phyloP scores from a whole-genome alignment of 257 asterid genomes.

The Lycium ferocissimum region DNA sequence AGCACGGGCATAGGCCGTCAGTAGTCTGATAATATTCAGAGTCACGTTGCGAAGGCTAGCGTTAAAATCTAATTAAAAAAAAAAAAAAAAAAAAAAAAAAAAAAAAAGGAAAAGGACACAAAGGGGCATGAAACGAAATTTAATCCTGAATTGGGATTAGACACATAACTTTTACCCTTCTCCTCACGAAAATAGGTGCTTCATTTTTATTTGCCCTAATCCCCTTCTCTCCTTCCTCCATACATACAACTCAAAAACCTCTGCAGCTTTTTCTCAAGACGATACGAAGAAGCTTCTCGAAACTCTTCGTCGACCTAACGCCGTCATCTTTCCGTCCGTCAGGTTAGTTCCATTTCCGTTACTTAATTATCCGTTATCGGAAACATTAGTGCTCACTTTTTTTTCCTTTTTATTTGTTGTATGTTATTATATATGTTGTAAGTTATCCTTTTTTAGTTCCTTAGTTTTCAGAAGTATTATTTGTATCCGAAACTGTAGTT shows the following conservation, averaged over 20 bases:
- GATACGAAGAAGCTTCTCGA: neutral
- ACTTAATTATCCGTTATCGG: neutral
- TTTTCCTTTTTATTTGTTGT: neutral
- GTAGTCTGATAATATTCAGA: too few relatives aligned
- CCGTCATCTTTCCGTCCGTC: neutral
- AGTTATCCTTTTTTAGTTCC: neutral
- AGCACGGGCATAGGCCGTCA: too few relatives aligned
- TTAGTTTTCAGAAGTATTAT: neutral
- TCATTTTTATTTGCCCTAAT: conserved; percentile 26
- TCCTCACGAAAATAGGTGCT: neutral
- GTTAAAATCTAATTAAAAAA: too few relatives aligned
- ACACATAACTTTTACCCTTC: too few relatives aligned
- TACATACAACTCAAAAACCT: neutral
- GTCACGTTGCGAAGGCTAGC: too few relatives aligned
- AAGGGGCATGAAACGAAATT: too few relatives aligned
- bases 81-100: too few relatives aligned
- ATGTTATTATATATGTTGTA: neutral
- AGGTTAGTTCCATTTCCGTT: conserved; percentile 12
- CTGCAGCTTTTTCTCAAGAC: neutral
- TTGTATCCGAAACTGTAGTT: neutral
- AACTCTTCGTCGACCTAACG: neutral
- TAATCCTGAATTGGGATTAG: too few relatives aligned
- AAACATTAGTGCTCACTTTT: neutral
- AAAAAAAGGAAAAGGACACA: too few relatives aligned
- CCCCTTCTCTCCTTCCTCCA: neutral